Evolutionary conservation across 139 green algal species (phyloP), one percentile per base, ranked within the genome.

Genomic region (Chlamydomonas schloesseri): DNA sequence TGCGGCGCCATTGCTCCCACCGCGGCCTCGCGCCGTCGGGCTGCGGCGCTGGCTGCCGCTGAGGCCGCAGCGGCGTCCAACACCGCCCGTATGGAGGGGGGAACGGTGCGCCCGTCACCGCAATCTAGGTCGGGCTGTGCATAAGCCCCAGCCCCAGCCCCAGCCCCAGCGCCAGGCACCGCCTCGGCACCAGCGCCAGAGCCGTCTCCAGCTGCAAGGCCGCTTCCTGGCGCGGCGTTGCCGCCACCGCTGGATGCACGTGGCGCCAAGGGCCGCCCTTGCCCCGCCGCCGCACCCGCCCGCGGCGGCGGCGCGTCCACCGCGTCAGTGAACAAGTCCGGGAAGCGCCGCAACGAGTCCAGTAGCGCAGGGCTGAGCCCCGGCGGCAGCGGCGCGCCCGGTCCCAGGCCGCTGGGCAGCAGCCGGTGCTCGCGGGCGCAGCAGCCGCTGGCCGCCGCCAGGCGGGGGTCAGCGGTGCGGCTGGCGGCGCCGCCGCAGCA

Each of bases 401-500:
- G 14, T 17, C 14, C 26, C 68, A 42, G 36, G 42, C 77, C 77
- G 42, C 77, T 83, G 28, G 77, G 62, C 28, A 83, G 33, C 67
- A 91, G 37, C 60, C 82, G 74, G 82, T 91, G 87, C 29, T 91
- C 87, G 0, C 73, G 34, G 28, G 55, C 36, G 42, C 87, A 83
- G 70, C 87, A 91, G 4, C 87, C 87, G 33, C 15, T 77, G 26
- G 31, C 46, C 26, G 62, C 37, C 4, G 6, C 13, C 28, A 81
- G 67, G 20, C 58, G 73, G 21, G 78, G 78, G 78, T 84, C 78
- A 34, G 64, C 31, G 9, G 74, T 37, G n/a, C 87, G 75, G 24
- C 8, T n/a, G 26, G 87, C 82, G 13, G 79, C n/a, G 0, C 60
- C 82, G 20, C 88, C 88, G 62, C 88, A 91, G 77, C 88, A 91